phyloP scores from a whole-genome alignment of 208 protist species.

The Porcisia hertigi region DNA sequence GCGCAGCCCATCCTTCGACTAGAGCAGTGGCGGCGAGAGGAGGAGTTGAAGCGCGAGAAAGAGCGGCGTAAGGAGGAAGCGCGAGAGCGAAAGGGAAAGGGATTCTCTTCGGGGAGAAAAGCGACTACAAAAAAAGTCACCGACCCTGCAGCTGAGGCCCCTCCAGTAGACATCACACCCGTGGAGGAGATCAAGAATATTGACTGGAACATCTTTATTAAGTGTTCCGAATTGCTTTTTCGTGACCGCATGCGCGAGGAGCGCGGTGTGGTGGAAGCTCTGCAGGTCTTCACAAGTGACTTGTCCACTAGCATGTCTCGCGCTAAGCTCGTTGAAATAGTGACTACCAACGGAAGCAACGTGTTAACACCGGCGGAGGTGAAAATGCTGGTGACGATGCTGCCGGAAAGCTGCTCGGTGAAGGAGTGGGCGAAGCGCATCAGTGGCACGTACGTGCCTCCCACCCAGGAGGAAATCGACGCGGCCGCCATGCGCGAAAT shows the following conservation, averaged over 20 bases:
- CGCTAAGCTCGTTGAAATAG: conserved; percentile 57
- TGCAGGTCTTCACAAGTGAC: conserved; percentile 51
- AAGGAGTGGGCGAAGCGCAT: conserved; percentile 79
- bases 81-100: conserved; percentile 47
- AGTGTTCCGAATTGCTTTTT: conserved; percentile 82
- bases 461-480: conserved; percentile 76
- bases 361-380: conserved; percentile 81
- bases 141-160: conserved; percentile 36
- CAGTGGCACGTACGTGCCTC: conserved; percentile 81
- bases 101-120: conserved; percentile 31
- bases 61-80: conserved; percentile 78
- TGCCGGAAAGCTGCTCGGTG: conserved; percentile 56
- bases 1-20: conserved; percentile 72
- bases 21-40: conserved; percentile 85
- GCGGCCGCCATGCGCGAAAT: conserved; percentile 41
- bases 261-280: conserved; percentile 54
- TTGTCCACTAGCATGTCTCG: conserved; percentile 36
- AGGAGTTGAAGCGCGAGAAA: conserved; percentile 80
- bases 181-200: conserved; percentile 93
- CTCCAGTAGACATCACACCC: conserved; percentile 60
- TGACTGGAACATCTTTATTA: conserved; percentile 93
- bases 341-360: conserved; percentile 82
- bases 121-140: conserved; percentile 37
- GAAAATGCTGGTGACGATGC: conserved; percentile 52
- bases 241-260: conserved; percentile 74